Conservation (phyloP, 2,329 filamentous ascomycete species). For the Metarhizium album region DNA sequence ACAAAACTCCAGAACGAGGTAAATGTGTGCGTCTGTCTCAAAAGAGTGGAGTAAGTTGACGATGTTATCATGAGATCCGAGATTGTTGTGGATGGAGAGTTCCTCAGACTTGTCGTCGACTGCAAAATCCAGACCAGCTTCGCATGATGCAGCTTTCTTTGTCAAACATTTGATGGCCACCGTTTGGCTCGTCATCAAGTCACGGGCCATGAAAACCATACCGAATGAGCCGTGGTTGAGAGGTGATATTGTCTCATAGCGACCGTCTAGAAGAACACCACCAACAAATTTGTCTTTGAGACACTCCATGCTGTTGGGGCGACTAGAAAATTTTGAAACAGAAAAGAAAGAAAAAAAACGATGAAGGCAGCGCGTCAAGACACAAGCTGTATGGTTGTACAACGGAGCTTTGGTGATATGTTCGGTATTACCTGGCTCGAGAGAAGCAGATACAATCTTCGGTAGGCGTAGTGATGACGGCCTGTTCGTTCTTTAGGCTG, state of each 20-base stretch:
- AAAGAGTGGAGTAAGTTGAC: constrained; percentile 82
- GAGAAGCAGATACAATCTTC: neutral
- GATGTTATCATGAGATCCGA: constrained; percentile 77
- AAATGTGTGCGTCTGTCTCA: constrained; percentile 82
- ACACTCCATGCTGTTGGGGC: constrained; percentile 55
- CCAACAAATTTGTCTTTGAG: constrained; percentile 71
- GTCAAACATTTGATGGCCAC: constrained; percentile 96
- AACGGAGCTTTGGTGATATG: constrained; percentile 11
- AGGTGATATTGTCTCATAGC: constrained; percentile 83
- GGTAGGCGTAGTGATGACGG: neutral
- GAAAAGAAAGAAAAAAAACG: constrained; percentile 9
- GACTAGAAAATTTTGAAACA: constrained; percentile 6
- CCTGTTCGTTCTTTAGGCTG: neutral
- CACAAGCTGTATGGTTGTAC: constrained; percentile 19
- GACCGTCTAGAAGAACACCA: constrained; percentile 74
- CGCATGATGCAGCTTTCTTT: constrained; percentile 58
- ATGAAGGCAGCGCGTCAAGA: constrained; percentile 11
- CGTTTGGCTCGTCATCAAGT: constrained; percentile 62
- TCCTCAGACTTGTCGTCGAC: constrained; percentile 79
- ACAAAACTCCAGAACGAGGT: constrained; percentile 92
- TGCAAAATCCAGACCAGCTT: constrained; percentile 52
- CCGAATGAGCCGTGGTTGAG: constrained; percentile 98
- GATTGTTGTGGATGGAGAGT: constrained; percentile 64
- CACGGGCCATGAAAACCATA: constrained; percentile 91
- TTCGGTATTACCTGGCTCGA: constrained; percentile 4